Evolutionary conservation across 1,284 basidiomycete species (phyloP), one percentile per base, ranked within the genome.

Genomic region (Peniophora sp.): DNA sequence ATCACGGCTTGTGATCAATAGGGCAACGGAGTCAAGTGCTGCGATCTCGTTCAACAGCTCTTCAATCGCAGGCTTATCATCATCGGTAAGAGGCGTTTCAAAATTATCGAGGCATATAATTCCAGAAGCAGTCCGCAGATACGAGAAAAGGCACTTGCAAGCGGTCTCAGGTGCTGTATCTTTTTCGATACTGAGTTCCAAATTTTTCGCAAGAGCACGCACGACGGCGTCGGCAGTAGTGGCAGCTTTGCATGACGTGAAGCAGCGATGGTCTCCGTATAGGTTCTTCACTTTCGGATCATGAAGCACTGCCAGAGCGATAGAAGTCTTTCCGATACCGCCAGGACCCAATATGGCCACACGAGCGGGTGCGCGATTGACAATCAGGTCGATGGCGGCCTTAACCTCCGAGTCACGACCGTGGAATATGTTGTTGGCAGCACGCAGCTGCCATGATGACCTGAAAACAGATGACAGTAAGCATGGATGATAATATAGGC

Each of bases 261-360:
- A 70, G 23, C 61, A 60, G 12, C 57, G 53, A 11, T 44, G 24
- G 2, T 51, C 47, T 14, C 47, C 37, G 48, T 59, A 68, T 22
- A 55, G 49, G 2, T 51, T 23, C n/a, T 51, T 22, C 14, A 56
- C 42, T 6, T 14, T 12, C 1, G 53, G 46, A 24, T 64, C 46
- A 9, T 64, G 53, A 36, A 68, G 54, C 1, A 63, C 59, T 5
- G 61, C 55, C 0, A 62, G 55, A 1, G 67, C 62, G 6, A 62
- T 51, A 1, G 64, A 59, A 0, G 68, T 70, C 50, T 70, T 70
- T 0, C 68, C 68, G 50, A 68, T 69, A 0, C 68, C 67, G 1
- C 67, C 66, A 3, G 60, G 53, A 3, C 68, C 68, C 14, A 62
- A 53, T 18, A 69, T 54, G 24, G 57, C 61, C 5, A 67, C 36